These are phyloP conservation scores for Aspergillus calidoustus DNA, from an alignment of 2,329 filamentous ascomycete genomes.

Conservation along the genomic window DNA sequence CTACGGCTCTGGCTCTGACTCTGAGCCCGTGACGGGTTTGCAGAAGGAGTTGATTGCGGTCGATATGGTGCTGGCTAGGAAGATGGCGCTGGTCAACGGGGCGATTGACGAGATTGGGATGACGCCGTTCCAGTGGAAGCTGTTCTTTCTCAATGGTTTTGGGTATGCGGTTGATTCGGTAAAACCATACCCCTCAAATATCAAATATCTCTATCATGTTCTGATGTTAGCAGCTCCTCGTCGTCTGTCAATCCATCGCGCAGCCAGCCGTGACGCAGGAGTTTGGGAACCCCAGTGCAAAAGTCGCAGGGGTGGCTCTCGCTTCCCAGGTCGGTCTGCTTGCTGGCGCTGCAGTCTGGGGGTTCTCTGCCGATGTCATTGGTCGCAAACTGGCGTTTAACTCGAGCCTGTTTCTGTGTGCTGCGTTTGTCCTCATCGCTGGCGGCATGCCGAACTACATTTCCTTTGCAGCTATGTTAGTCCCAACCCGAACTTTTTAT, in stretches of 20 bases:
- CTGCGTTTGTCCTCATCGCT: conserved; percentile 71
- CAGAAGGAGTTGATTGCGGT: conserved; percentile 22
- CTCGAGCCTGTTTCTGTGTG: conserved; percentile 73
- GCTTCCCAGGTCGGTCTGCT: conserved; percentile 70
- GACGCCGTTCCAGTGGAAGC: conserved; percentile 63
- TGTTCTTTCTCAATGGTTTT: conserved; percentile 67
- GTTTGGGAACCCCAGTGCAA: conserved; percentile 72
- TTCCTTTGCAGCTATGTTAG: conserved; percentile 30
- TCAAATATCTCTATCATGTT: neutral
- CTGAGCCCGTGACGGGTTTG: neutral
- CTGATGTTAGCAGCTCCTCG: conserved; percentile 28
- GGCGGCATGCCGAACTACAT: conserved; percentile 73
- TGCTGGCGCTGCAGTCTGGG: conserved; percentile 78
- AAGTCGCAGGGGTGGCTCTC: conserved; percentile 76
- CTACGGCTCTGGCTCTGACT: neutral
- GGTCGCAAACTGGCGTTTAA: conserved; percentile 82
- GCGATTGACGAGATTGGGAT: conserved; percentile 63
- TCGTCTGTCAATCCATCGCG: conserved; percentile 29
- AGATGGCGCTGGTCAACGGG: conserved; percentile 45
- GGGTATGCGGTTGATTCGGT: conserved; percentile 51
- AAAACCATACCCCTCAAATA: neutral
- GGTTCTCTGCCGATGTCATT: conserved; percentile 74
- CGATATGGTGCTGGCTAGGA: conserved; percentile 45
- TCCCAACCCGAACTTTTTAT: conserved; percentile 21
- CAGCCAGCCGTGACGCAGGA: conserved; percentile 46